phyloP scores from a whole-genome alignment of 1,284 basidiomycete genomes.

The Lentinula novae-zelandiae region DNA sequence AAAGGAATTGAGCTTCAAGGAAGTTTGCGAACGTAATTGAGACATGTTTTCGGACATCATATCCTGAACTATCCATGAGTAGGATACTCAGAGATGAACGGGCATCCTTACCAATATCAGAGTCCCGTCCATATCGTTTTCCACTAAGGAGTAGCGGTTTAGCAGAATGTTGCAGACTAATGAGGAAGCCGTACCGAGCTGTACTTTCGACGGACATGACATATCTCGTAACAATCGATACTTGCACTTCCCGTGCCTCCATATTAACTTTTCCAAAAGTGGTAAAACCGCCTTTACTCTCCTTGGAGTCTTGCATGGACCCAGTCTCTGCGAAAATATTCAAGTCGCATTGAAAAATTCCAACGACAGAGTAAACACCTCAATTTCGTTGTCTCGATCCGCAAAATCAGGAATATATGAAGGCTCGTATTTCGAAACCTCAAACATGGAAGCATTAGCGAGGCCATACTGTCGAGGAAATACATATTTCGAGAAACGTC shows the following conservation, averaged over 20 bases:
- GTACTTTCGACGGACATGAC: conserved; percentile 74
- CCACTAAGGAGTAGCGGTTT: conserved; percentile 20
- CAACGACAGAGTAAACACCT: conserved; percentile 34
- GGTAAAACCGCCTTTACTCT: conserved; percentile 55
- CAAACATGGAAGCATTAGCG: conserved; percentile 46
- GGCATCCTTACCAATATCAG: conserved; percentile 47
- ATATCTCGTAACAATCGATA: conserved; percentile 66
- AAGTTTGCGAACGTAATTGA: conserved; percentile 49
- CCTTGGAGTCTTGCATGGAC: conserved; percentile 66
- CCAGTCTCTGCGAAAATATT: conserved; percentile 32
- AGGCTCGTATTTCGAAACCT: conserved; percentile 23
- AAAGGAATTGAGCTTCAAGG: conserved; percentile 35
- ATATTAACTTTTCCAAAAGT: conserved; percentile 60
- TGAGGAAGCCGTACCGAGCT: not conserved
- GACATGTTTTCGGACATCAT: conserved; percentile 69
- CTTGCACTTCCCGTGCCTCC: conserved; percentile 66
- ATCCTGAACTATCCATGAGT: conserved; percentile 39
- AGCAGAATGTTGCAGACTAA: not conserved
- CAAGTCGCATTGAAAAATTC: not conserved
- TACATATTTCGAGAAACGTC: conserved; percentile 77
- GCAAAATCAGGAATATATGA: conserved; percentile 47
- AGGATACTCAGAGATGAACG: not conserved
- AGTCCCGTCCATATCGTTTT: conserved; percentile 45
- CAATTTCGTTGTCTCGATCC: conserved; percentile 70
- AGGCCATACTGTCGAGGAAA: conserved; percentile 79